Conservation (phyloP, 495 filamentous ascomycete genomes). For the Trichoderma orchidacearum region DNA sequence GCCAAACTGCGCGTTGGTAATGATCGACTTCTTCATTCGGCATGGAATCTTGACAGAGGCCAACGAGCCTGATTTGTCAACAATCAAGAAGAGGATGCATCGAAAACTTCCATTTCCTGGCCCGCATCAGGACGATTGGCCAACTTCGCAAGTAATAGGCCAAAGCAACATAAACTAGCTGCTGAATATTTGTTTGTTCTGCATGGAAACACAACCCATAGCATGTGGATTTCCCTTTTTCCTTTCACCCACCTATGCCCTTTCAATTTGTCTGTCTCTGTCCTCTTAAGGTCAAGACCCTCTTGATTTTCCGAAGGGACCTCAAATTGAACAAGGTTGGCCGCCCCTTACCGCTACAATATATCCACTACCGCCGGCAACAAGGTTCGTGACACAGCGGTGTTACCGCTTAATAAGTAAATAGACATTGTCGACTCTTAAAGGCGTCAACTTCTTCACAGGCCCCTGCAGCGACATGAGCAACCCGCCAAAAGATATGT, state of each 20-base stretch:
- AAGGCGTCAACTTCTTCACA: slow-evolving; percentile 84
- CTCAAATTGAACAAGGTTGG: too few relatives aligned
- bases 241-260: too few relatives aligned
- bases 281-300: too few relatives aligned
- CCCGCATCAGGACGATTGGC: slow-evolving; percentile 27
- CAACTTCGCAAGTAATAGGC: background rate
- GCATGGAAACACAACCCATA: too few relatives aligned
- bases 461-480: slow-evolving; percentile 84
- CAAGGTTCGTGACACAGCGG: too few relatives aligned
- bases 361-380: too few relatives aligned
- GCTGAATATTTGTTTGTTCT: background rate
- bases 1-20: slow-evolving; percentile 75
- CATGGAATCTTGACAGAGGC: slow-evolving; percentile 70
- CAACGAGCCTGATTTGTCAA: slow-evolving; percentile 70
- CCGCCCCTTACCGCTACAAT: too few relatives aligned
- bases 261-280: background rate
- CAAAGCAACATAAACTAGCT: background rate
- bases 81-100: slow-evolving; percentile 65
- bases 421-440: slow-evolving; percentile 88
- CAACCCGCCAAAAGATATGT: slow-evolving; percentile 83
- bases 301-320: too few relatives aligned
- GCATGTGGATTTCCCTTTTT: too few relatives aligned
- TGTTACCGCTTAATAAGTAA: slow-evolving; percentile 79
- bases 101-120: slow-evolving; percentile 71
- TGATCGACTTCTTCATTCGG: slow-evolving; percentile 83